Evolutionary conservation across 768 basidiomycete species (phyloP).

Genomic region (Tricholoma hemisulphureum): DNA sequence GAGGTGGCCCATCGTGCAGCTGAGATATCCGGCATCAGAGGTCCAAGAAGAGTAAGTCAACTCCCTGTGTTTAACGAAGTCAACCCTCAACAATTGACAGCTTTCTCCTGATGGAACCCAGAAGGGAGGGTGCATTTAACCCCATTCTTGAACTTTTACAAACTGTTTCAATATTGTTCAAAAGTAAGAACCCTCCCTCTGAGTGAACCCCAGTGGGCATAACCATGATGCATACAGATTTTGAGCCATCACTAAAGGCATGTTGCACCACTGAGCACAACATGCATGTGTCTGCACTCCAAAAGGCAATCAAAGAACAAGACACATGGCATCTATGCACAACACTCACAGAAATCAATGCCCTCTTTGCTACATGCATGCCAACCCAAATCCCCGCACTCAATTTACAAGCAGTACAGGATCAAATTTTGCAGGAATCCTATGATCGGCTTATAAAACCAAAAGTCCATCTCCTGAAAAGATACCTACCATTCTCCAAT

Average conservation of each 20-base stretch:
- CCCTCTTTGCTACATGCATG: too few relatives aligned
- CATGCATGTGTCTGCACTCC: too few relatives aligned
- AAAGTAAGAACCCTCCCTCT: too few relatives aligned
- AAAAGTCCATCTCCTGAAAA: background rate
- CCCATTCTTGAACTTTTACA: background rate
- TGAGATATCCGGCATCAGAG: background rate
- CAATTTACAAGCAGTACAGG: background rate
- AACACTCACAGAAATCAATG: background rate
- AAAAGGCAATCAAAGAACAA: background rate
- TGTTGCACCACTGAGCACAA: background rate
- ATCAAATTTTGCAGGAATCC: background rate
- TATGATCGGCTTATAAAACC: background rate
- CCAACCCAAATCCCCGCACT: background rate
- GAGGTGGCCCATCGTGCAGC: background rate
- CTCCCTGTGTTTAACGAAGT: background rate
- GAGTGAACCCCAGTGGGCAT: too few relatives aligned
- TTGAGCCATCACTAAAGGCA: background rate
- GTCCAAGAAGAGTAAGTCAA: background rate
- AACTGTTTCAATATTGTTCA: background rate
- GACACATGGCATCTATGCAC: background rate
- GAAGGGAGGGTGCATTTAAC: background rate
- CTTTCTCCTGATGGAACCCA: background rate
- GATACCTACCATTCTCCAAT: background rate
- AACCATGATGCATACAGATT: background rate
- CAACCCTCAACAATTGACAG: background rate